Percentiles rank a stretch among this genome's conserved stretches.
Evolutionary conservation across 2,329 filamentous ascomycete genomes (phyloP).

Genomic region (Coccinonectria pachysandricola): DNA sequence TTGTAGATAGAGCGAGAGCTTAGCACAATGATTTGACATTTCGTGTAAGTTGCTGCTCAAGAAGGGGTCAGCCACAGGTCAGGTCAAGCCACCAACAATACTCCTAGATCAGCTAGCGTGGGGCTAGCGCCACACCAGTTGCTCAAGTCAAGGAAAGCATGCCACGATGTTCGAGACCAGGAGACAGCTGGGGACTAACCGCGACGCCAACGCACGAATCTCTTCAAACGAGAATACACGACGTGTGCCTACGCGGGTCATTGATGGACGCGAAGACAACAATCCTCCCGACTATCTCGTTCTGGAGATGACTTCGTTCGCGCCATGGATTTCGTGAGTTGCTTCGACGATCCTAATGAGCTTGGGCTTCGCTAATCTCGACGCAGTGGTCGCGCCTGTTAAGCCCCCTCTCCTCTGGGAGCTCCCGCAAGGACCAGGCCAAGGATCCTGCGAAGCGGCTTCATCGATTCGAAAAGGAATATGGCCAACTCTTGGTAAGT

Average conservation of each 20-base stretch:
- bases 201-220: background rate
- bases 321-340: conserved; percentile 48
- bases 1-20: too few species aligned
- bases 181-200: background rate
- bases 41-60: too few species aligned
- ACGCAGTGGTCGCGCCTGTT: conserved; percentile 56
- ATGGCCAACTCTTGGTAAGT: conserved; percentile 49
- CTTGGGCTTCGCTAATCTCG: conserved; percentile 3
- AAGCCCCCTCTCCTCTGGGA: conserved; percentile 48
- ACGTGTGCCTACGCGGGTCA: conserved; percentile 3
- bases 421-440: conserved; percentile 47
- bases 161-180: too few species aligned
- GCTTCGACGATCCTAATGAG: background rate
- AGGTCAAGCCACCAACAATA: too few species aligned
- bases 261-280: conserved; percentile 12
- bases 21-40: too few species aligned
- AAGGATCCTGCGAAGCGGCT: conserved; percentile 54
- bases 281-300: conserved; percentile 7
- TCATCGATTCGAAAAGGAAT: conserved; percentile 58
- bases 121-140: too few species aligned
- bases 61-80: too few species aligned
- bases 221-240: background rate
- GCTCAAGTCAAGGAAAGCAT: too few species aligned
- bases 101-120: too few species aligned
- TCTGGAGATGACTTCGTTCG: conserved; percentile 35